These are phyloP conservation scores for Thalassiosira delicatula DNA, from an alignment of 352 stramenopile genomes.

Conservation along the genomic window DNA sequence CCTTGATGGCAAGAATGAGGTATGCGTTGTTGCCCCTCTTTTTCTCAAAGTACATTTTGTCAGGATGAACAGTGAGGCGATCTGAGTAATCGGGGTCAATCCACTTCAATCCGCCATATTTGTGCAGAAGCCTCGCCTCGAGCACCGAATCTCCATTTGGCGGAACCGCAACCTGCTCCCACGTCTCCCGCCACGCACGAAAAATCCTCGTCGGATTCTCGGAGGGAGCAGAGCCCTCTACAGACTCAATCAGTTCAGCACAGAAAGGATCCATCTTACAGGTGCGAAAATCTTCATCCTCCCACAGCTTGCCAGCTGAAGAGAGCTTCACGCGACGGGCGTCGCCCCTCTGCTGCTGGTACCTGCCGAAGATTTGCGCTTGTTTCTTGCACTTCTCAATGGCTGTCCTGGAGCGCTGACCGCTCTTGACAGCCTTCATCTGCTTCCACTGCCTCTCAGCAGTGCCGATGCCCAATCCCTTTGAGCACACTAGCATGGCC, in stretches of 20 bases:
- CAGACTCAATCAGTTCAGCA: background rate
- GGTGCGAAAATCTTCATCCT: too few relatives aligned
- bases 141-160: background rate
- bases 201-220: constrained; percentile 9
- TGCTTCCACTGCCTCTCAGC: too few relatives aligned
- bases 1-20: too few relatives aligned
- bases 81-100: too few relatives aligned
- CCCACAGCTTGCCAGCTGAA: background rate
- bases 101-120: too few relatives aligned
- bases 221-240: background rate
- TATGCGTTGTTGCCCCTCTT: too few relatives aligned
- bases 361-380: background rate
- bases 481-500: too few relatives aligned
- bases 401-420: too few relatives aligned
- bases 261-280: constrained; percentile 3
- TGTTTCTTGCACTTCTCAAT: constrained; percentile 5
- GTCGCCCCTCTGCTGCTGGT: background rate
- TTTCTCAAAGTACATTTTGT: too few relatives aligned
- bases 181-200: background rate
- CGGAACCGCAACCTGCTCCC: background rate
- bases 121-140: background rate
- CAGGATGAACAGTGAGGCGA: too few relatives aligned
- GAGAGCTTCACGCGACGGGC: background rate
- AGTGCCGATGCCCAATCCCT: too few relatives aligned
- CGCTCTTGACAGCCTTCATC: too few relatives aligned